These are phyloP conservation scores for Penicillium argentinense DNA, from an alignment of 495 filamentous ascomycete genomes.

Conservation along the genomic window DNA sequence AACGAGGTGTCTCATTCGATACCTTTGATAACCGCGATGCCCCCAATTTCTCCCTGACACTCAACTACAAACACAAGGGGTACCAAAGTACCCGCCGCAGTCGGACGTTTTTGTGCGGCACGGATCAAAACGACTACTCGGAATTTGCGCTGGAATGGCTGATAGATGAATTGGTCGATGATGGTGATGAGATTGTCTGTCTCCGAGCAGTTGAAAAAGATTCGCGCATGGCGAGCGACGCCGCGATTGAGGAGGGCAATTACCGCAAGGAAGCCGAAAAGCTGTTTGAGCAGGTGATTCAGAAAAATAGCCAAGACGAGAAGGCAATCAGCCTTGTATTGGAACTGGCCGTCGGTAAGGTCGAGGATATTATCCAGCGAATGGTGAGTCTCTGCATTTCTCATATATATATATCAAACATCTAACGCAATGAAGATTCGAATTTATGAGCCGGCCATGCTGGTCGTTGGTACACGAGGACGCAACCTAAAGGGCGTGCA, in stretches of 20 bases:
- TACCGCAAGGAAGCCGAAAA: slow-evolving; percentile 80
- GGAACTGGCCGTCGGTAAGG: slow-evolving; percentile 88
- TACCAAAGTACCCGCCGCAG: slow-evolving; percentile 83
- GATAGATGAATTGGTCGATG: slow-evolving; percentile 90
- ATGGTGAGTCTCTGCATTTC: slow-evolving; percentile 60
- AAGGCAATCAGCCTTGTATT: slow-evolving; percentile 84
- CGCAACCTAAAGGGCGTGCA: slow-evolving; percentile 85
- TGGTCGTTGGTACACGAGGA: slow-evolving; percentile 92
- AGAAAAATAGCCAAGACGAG: slow-evolving; percentile 74
- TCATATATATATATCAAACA: not conserved
- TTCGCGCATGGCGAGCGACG: slow-evolving; percentile 66
- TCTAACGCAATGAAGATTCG: slow-evolving; percentile 63
- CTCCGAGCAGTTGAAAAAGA: slow-evolving; percentile 88
- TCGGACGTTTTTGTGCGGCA: slow-evolving; percentile 89
- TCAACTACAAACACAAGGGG: slow-evolving; percentile 86
- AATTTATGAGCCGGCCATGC: slow-evolving; percentile 89
- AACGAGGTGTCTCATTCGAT: slow-evolving; percentile 80
- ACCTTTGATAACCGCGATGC: slow-evolving; percentile 88
- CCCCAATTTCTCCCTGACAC: slow-evolving; percentile 74
- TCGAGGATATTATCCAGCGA: slow-evolving; percentile 88
- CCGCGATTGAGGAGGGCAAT: slow-evolving; percentile 64
- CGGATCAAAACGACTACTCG: slow-evolving; percentile 93
- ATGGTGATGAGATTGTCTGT: slow-evolving; percentile 96
- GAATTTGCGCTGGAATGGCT: slow-evolving; percentile 95
- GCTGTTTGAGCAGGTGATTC: slow-evolving; percentile 74